Base-by-base conservation (phyloP, 768 basidiomycete species). In the Postia placenta region DNA sequence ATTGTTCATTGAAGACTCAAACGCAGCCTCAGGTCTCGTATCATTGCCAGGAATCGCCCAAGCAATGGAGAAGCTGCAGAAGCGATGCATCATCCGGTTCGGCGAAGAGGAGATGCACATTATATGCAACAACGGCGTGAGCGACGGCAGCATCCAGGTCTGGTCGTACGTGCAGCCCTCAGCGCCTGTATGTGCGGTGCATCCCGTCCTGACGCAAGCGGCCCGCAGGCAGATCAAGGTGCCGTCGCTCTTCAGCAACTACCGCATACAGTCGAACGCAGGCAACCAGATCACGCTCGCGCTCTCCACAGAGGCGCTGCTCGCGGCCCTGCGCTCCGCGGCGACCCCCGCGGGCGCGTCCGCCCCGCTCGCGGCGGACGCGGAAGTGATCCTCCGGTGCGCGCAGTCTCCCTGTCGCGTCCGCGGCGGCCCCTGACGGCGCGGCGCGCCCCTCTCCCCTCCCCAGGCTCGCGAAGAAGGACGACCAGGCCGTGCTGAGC, bases 221-320 rank as follows among this genome's bases (percentile, higher is more conserved):
- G n/a, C 14, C 5, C 28, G 15, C 48, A 85, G 83, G 14, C 75
- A 81, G 56, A 77, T 86, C 58, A 84, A 82, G 63, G 74, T 81
- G 7, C 71, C 76, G 33, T 78, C 87, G 0, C 60, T 92, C 9
- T 89, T 92, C 67, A 75, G 72, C 1, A 73, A 80, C 52, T 90
- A 92, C 63, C 83, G 89, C 38, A 90, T 94, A 58, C 86, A 92
- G 60, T 92, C 91, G 19, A 92, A 92, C 58, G 77, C 87, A 2
- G 69, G 79, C 26, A 92, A 94, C 65, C 81, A 83, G 57, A 93
- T 94, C 52, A 84, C 83, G 2, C 67, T 92, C 57, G 67, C 76
- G n/a, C 67, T 93, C 23, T 73, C 80, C 2, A 74, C 85, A 4
- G 91, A 91, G 49, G 81, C 88, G 0, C 75, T 94, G 2, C 74